Base-by-base conservation (phyloP, 352 stramenopile genomes). In the Pythium biforme region DNA sequence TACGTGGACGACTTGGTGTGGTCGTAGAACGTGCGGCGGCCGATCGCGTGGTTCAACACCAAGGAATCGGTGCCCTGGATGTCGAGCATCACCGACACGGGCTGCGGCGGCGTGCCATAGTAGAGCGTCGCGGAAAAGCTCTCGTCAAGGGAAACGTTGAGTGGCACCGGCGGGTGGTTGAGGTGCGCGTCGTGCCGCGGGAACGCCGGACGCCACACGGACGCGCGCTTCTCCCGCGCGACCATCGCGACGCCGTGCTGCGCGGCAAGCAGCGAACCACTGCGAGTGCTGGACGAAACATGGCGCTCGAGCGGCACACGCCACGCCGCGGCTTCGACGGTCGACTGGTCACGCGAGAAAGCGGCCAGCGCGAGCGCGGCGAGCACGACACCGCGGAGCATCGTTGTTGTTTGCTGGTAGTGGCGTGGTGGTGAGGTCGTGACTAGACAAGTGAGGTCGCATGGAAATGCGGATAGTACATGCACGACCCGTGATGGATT, bases 1-100 rank as follows among this genome's bases (percentile, higher is more conserved):
- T 64, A 69, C 27, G 55, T 60, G 1, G 48, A 62, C 20, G 62
- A 69, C 55, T 64, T 63, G 47, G 25, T 31, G 33, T 69, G 62
- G 54, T 69, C 55, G 62, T 69, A 69, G n/a, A 55, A 63, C 20
- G 4, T 4, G 33, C 41, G 62, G 1, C 4, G 3, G 5, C 29
- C 49, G 5, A 69, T 4, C 10, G 49, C 20, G 43, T 69, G 55
- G 48, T 59, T 64, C 0, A 69, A 3, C 8, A 59, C 56, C 1
- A 55, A 9, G 3, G 51, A 17, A 6, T 69, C 37, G 8, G 37
- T 19, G 0, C 14, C n/a, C 4, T 17, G 19, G 7, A 64, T 34
- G 33, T 59, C 41, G 15, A 64, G 15, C 7, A 27, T 8, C 2
- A 69, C 23, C 27, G 40, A 39, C 12, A 64, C 49, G 7, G 29